phyloP scores from a whole-genome alignment of 2,329 filamentous ascomycete genomes.

The Hypomyces rosellus region DNA sequence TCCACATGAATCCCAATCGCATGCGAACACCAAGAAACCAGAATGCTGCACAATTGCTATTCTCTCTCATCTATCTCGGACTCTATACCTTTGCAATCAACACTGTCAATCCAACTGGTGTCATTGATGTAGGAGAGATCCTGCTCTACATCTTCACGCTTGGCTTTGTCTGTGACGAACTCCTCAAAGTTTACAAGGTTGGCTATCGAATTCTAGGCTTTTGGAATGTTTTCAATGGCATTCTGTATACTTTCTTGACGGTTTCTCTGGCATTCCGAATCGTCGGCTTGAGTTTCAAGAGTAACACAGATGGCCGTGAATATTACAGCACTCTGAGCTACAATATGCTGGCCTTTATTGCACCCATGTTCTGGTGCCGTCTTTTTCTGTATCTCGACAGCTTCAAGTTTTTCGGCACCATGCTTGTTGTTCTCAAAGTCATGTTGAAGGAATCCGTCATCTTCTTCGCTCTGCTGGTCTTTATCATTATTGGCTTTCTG shows the following conservation, averaged over 20 bases:
- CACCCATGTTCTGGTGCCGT: conserved; percentile 95
- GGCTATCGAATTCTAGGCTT: conserved; percentile 88
- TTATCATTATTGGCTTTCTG: conserved; percentile 81
- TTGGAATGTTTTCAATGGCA: conserved; percentile 92
- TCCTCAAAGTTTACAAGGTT: conserved; percentile 88
- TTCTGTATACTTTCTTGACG: conserved; percentile 71
- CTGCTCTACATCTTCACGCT: conserved; percentile 86
- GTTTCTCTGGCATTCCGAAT: conserved; percentile 75
- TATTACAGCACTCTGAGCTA: conserved; percentile 78
- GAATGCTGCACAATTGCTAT: conserved; percentile 78
- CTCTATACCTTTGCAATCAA: conserved; percentile 91
- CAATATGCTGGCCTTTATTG: conserved; percentile 87
- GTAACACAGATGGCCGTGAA: conserved; percentile 39
- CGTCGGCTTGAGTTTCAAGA: conserved; percentile 62
- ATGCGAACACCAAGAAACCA: conserved; percentile 92
- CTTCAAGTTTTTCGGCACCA: conserved; percentile 92
- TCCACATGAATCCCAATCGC: conserved; percentile 86
- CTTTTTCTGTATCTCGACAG: conserved; percentile 89
- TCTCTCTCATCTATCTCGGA: conserved; percentile 75
- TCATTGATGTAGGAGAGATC: conserved; percentile 77
- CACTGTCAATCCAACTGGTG: conserved; percentile 79
- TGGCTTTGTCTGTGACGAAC: conserved; percentile 84
- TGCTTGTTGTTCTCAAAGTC: conserved; percentile 93
- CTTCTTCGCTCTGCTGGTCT: conserved; percentile 84
- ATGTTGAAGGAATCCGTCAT: conserved; percentile 94